Conservation (phyloP, 2,329 filamentous ascomycete species). For the Cladosporium colombiae region DNA sequence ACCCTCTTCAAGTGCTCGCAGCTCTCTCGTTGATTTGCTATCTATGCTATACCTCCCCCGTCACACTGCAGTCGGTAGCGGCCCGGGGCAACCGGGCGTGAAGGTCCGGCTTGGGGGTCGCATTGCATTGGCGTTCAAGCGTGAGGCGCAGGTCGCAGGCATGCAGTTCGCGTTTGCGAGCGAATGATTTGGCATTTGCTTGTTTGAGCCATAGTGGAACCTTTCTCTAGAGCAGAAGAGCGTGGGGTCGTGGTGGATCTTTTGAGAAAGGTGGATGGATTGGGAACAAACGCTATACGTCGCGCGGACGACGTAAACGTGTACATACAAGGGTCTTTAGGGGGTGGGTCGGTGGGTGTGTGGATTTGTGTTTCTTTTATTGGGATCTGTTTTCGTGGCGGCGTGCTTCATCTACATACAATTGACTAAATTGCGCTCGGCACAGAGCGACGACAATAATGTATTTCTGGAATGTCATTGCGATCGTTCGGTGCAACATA, state of each 20-base stretch:
- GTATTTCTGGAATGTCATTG: not conserved
- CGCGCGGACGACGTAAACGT: not conserved
- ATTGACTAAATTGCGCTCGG: not conserved
- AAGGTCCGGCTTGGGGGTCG: not conserved
- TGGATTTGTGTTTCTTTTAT: not conserved
- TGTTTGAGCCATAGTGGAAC: conserved; percentile 28
- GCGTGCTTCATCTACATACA: not conserved
- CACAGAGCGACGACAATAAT: not conserved
- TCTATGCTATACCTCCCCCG: not conserved
- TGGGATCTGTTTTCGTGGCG: not conserved
- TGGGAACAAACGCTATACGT: not conserved
- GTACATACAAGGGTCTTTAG: not conserved
- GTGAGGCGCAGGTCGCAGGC: not conserved
- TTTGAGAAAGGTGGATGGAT: not conserved
- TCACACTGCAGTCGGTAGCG: conserved; percentile 5
- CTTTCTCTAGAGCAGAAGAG: conserved; percentile 10
- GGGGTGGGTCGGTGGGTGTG: no score
- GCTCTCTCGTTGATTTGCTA: not conserved
- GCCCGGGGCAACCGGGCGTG: conserved; percentile 7
- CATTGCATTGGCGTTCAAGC: not conserved
- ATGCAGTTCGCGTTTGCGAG: not conserved
- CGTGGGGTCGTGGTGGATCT: not conserved
- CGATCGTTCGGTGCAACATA: not conserved
- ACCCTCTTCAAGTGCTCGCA: not conserved
- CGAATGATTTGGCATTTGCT: conserved; percentile 9